Percentiles rank a stretch among this genome's conserved stretches.
Evolutionary conservation across 83 land plant genomes (phyloP).

Genomic region (Isoetes engelmannii): DNA sequence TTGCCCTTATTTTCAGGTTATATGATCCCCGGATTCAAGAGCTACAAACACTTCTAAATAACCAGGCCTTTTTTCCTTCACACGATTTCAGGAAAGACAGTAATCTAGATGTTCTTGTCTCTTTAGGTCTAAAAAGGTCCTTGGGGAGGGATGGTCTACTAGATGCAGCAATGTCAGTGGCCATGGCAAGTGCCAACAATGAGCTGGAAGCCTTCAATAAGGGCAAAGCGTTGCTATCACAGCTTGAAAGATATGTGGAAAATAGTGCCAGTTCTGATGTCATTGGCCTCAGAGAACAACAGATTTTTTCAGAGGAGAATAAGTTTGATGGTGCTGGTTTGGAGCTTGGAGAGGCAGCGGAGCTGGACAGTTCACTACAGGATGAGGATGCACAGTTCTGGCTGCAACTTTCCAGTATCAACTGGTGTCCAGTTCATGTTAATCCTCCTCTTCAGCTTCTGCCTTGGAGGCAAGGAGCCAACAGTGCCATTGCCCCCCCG

Average conservation of each 20-base stretch:
- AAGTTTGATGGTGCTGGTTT: no score
- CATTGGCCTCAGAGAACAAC: no score
- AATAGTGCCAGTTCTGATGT: not conserved
- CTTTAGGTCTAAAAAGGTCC: conserved; percentile 58
- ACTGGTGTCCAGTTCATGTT: conserved; percentile 79
- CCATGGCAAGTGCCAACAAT: conserved; percentile 43
- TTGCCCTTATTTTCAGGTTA: conserved; percentile 42
- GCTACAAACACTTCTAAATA: conserved; percentile 49
- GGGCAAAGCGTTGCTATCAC: conserved; percentile 54
- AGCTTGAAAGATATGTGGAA: conserved; percentile 33
- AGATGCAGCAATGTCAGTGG: conserved; percentile 80
- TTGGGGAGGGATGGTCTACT: conserved; percentile 56
- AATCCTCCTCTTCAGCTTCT: conserved; percentile 48
- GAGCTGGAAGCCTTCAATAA: conserved; percentile 33
- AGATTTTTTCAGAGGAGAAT: no score
- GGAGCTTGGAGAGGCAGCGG: no score
- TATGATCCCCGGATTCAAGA: conserved; percentile 91
- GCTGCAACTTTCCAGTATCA: conserved; percentile 51
- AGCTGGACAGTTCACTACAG: no score
- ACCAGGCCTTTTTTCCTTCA: conserved; percentile 72
- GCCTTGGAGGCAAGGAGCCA: conserved; percentile 57
- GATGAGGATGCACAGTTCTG: conserved; percentile 74
- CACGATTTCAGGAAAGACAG: conserved; percentile 40
- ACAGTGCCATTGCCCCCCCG: conserved; percentile 50
- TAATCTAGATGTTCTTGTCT: conserved; percentile 53